Conservation (phyloP, 768 basidiomycete species). For the Xanthoconium purpureum region DNA sequence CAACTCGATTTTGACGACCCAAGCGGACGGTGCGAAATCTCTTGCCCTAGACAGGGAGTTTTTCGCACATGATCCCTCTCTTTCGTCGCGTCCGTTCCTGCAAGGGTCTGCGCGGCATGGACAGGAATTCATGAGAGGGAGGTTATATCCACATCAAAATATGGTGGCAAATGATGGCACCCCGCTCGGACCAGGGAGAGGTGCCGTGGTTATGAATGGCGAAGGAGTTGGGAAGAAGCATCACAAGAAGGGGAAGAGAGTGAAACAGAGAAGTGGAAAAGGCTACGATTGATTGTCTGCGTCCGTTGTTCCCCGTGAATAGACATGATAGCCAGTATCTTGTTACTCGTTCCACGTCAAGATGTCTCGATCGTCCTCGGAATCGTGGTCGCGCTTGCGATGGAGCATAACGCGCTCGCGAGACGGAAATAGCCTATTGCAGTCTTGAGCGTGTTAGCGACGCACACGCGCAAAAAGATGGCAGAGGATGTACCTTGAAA, state of each 20-base stretch:
- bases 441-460: slow-evolving; percentile 41
- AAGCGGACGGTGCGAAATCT: slow-evolving; percentile 49
- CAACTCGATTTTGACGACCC: slow-evolving; percentile 25
- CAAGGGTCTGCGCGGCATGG: slow-evolving; percentile 58
- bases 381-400: slow-evolving; percentile 68
- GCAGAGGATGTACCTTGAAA: slow-evolving; percentile 43
- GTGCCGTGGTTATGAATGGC: slow-evolving; percentile 42
- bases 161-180: slow-evolving; percentile 75
- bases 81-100: slow-evolving; percentile 61
- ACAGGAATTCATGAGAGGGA: slow-evolving; percentile 59
- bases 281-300: slow-evolving; percentile 68
- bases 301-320: neutral
- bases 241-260: slow-evolving; percentile 77
- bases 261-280: slow-evolving; percentile 88
- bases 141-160: slow-evolving; percentile 82
- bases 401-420: slow-evolving; percentile 67
- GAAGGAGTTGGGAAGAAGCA: slow-evolving; percentile 64
- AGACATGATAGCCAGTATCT: neutral
- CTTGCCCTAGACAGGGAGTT: slow-evolving; percentile 77
- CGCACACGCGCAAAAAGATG: neutral
- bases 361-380: slow-evolving; percentile 50
- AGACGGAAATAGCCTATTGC: slow-evolving; percentile 69
- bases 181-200: slow-evolving; percentile 40
- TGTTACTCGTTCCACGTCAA: slow-evolving; percentile 70
- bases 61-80: slow-evolving; percentile 56